These are phyloP conservation scores for Dothideomycetidae sp. DNA, from an alignment of 2,329 filamentous ascomycete genomes.

Conservation along the genomic window DNA sequence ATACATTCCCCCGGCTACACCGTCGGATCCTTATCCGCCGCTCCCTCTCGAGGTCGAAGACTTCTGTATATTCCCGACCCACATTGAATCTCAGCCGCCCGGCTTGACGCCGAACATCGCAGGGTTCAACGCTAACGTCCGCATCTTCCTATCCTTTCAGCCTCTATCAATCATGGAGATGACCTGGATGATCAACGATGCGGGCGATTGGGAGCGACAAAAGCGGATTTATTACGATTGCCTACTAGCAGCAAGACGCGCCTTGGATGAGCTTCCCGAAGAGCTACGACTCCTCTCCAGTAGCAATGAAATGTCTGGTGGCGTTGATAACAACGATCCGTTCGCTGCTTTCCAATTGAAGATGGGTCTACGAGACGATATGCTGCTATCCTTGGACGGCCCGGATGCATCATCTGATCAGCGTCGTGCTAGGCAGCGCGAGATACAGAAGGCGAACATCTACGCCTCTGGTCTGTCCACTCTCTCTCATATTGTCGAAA, in stretches of 20 bases:
- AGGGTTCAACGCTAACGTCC: constrained; percentile 68
- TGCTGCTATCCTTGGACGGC: constrained; percentile 16
- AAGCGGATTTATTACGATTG: constrained; percentile 57
- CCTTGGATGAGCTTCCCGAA: constrained; percentile 51
- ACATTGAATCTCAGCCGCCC: constrained; percentile 55
- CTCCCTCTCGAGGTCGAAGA: constrained; percentile 74
- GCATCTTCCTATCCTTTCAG: constrained; percentile 69
- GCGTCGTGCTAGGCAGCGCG: constrained; percentile 49
- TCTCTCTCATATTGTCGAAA: constrained; percentile 71
- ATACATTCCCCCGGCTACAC: constrained; percentile 61
- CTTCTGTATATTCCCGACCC: constrained; percentile 57
- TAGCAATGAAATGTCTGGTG: too few species aligned
- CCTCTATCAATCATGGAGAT: constrained; percentile 65
- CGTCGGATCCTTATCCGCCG: constrained; percentile 61
- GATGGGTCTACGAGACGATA: constrained; percentile 17
- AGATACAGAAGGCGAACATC: constrained; percentile 87
- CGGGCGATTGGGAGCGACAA: constrained; percentile 67
- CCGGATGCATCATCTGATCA: constrained; percentile 24
- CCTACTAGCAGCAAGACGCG: constrained; percentile 53
- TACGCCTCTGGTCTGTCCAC: constrained; percentile 70
- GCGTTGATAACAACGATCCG: too few species aligned
- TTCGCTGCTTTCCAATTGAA: constrained; percentile 10
- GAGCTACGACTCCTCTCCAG: constrained; percentile 38
- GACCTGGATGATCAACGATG: constrained; percentile 62
- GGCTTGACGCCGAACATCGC: constrained; percentile 55